Conservation (phyloP, 768 basidiomycete species). For the Strobilomyces dryophilus region DNA sequence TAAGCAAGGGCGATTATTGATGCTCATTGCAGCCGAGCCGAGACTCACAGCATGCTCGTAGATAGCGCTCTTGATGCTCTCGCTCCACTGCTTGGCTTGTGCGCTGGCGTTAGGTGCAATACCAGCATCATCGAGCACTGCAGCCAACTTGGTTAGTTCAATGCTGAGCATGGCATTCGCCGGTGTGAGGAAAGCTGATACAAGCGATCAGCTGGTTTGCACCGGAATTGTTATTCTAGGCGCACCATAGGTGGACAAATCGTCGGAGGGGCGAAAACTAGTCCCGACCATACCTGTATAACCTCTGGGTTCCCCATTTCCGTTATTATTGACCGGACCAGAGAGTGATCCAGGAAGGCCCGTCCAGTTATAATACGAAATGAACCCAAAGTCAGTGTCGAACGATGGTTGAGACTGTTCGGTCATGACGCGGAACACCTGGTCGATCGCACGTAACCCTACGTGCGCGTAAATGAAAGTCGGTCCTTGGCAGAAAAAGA, state of each 20-base stretch:
- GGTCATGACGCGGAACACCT: conserved; percentile 71
- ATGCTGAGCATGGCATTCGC: conserved; percentile 84
- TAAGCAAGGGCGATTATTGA: conserved; percentile 21
- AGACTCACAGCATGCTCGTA: conserved; percentile 54
- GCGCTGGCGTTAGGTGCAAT: conserved; percentile 48
- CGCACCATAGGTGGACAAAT: conserved; percentile 62
- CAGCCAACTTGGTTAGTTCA: conserved; percentile 57
- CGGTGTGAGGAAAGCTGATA: conserved; percentile 68
- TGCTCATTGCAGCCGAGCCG: neutral
- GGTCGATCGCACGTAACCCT: conserved; percentile 67
- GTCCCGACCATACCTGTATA: conserved; percentile 75
- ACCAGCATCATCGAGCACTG: conserved; percentile 49
- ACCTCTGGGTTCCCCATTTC: conserved; percentile 73
- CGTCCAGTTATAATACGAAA: conserved; percentile 83
- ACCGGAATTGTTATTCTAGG: neutral
- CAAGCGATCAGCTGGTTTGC: neutral
- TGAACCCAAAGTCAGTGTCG: conserved; percentile 65
- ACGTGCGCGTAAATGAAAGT: neutral
- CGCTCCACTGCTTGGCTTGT: conserved; percentile 55
- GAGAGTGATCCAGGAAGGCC: conserved; percentile 57
- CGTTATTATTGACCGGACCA: conserved; percentile 59
- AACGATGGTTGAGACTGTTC: conserved; percentile 74
- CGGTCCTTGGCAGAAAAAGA: neutral
- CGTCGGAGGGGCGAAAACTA: conserved; percentile 74
- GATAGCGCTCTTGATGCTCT: conserved; percentile 54